A percentile compares a stretch with the other conserved stretches of the same genome.
Evolutionary conservation across 805 yeast genomes (phyloP).

Genomic region (Candida succiphila): DNA sequence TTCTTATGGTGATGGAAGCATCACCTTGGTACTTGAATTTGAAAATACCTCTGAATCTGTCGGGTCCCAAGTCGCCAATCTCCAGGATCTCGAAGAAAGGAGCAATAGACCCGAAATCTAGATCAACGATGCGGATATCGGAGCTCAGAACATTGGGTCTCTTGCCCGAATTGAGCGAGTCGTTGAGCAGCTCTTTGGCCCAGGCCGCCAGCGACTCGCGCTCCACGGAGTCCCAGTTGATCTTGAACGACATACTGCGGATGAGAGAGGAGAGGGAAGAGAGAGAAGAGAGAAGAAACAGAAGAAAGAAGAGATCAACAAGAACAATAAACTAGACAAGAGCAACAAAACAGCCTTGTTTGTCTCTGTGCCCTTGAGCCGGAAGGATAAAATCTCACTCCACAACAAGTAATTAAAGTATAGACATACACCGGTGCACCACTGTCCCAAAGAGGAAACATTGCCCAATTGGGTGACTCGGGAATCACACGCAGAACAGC

Average conservation of each 20-base stretch:
- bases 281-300: background rate
- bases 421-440: too few relatives aligned
- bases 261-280: background rate
- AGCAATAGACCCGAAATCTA: slow-evolving; percentile 64
- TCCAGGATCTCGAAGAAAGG: slow-evolving; percentile 74
- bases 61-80: slow-evolving; percentile 71
- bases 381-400: too few relatives aligned
- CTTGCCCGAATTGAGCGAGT: slow-evolving; percentile 65
- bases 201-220: slow-evolving; percentile 51
- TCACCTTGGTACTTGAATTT: slow-evolving; percentile 70
- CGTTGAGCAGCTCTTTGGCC: slow-evolving; percentile 56
- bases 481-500: too few relatives aligned
- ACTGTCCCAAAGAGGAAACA: too few relatives aligned
- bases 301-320: background rate
- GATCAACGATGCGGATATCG: slow-evolving; percentile 54
- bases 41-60: slow-evolving; percentile 74
- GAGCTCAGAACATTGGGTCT: slow-evolving; percentile 65
- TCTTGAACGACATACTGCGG: slow-evolving; percentile 60
- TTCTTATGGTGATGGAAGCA: slow-evolving; percentile 63
- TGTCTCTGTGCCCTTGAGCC: too few relatives aligned
- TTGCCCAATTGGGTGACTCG: too few relatives aligned
- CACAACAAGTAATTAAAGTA: too few relatives aligned
- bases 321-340: background rate
- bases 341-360: too few relatives aligned
- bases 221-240: slow-evolving; percentile 70